Evolutionary conservation across 2,329 filamentous ascomycete species (phyloP), one percentile per base, ranked within the genome.

Genomic region (Cordyceps farinosa): DNA sequence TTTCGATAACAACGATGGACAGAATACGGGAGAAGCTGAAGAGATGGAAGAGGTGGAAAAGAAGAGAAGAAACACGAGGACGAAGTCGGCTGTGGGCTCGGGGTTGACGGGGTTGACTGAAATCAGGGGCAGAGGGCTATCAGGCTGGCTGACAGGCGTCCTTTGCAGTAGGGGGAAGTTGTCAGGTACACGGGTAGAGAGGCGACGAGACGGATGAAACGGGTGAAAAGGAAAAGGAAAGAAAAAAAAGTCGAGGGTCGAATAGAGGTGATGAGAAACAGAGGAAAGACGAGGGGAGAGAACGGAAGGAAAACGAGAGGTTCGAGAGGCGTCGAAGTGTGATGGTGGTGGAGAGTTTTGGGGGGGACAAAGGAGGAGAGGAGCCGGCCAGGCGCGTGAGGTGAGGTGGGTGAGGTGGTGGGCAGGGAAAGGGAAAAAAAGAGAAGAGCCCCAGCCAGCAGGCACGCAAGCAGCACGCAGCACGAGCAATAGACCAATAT

Each of bases 101-200:
- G 54, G 34, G 50, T 48, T 44, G 47, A 63, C 54, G 30, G 47
- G 53, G 54, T 58, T 38, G 61, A 58, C 47, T 22, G 40, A 45
- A 57, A 63, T 52, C 54, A 63, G 61, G 61, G 61, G 61, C 51
- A 62, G 50, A 62, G 50, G 40, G 42, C 59, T 53, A 27, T 62
- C 59, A 62, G 59, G 52, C 60, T 62, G 51, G 60, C 60, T 56
- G 60, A 56, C 52, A 27, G 38, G 36, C 32, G 36, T 50, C 45
- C 52, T 55, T 42, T 32, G 44, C 42, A 38, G 11, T 5, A 42
- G 17, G 45, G 60, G 27, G 11, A 40, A 32, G 17, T 42, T 27
- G 52, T 50, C 52, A 45, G 36, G 32, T 32, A 45, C 17, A 51
- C 44, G 29, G 52, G 36, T 45, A 51, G 60, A 56, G 48, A 56